These are phyloP conservation scores for Chaetomium fimeti DNA, from an alignment of 495 filamentous ascomycete genomes.

Conservation along the genomic window DNA sequence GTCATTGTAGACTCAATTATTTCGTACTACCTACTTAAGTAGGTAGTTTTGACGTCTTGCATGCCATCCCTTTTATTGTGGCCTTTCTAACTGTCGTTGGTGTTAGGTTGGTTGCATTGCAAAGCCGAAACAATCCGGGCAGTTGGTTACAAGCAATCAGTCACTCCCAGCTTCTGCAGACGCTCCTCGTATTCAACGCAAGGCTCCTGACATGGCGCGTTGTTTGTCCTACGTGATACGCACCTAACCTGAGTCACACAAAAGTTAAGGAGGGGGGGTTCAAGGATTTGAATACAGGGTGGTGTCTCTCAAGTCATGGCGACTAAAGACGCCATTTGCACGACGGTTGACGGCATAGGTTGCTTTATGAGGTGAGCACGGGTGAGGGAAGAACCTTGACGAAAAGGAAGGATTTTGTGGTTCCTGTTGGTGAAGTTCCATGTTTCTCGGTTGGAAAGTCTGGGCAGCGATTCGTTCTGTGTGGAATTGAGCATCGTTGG, in stretches of 20 bases:
- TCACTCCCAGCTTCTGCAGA: neutral
- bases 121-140: neutral
- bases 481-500: neutral
- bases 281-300: neutral
- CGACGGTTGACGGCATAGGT: constrained; percentile 8
- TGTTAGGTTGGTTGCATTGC: neutral
- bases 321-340: constrained; percentile 10
- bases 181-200: constrained; percentile 2
- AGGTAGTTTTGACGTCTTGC: neutral
- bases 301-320: neutral
- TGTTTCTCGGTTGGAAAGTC: neutral
- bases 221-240: constrained; percentile 12
- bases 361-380: no score
- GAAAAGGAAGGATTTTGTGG: no score
- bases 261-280: neutral
- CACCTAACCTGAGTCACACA: constrained; percentile 4
- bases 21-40: no score
- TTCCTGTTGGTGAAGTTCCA: neutral
- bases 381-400: neutral
- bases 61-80: neutral
- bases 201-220: neutral
- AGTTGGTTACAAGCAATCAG: neutral
- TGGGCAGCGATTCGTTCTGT: neutral
- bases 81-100: neutral
- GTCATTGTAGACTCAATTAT: no score